Conservation (phyloP, 139 green algal genomes). For the Microglena sp. region DNA sequence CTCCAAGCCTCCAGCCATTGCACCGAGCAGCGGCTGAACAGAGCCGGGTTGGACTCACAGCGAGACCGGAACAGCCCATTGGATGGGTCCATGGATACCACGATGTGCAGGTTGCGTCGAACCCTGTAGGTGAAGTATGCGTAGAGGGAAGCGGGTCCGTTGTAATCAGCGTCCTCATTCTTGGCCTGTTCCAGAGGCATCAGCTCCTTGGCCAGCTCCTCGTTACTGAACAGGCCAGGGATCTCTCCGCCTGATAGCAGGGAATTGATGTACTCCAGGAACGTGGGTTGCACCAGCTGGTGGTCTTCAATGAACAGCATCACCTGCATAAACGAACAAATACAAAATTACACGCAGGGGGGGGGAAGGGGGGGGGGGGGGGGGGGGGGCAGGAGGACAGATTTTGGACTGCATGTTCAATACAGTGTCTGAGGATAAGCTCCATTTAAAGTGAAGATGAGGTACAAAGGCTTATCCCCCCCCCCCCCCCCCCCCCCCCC, state of each 20-base stretch:
- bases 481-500: no score
- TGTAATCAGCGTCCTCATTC: slow-evolving; percentile 32
- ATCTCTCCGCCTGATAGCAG: slow-evolving; percentile 60
- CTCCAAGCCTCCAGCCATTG: slow-evolving; percentile 56
- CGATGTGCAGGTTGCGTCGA: slow-evolving; percentile 53
- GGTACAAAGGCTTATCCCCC: no score
- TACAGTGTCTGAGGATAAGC: no score
- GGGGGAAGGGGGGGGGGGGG: neutral
- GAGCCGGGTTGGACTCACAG: slow-evolving; percentile 59
- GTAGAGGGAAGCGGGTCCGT: slow-evolving; percentile 20
- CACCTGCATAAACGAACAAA: slow-evolving; percentile 30
- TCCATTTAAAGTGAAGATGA: no score
- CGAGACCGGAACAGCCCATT: slow-evolving; percentile 37
- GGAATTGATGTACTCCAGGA: slow-evolving; percentile 59
- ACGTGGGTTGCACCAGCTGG: slow-evolving; percentile 29
- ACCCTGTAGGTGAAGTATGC: slow-evolving; percentile 39
- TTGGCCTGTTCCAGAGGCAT: slow-evolving; percentile 28
- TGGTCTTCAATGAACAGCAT: slow-evolving; percentile 71
- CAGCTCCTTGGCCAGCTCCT: slow-evolving; percentile 65
- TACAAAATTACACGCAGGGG: slow-evolving; percentile 44
- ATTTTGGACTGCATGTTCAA: no score
- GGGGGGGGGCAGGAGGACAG: neutral
- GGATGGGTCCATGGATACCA: slow-evolving; percentile 60
- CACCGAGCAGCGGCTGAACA: slow-evolving; percentile 51
- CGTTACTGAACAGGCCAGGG: slow-evolving; percentile 60